Evolutionary conservation across 75 land plant genomes (phyloP), one percentile per base, ranked within the genome.

Genomic region (Pinus tabuliformis): DNA sequence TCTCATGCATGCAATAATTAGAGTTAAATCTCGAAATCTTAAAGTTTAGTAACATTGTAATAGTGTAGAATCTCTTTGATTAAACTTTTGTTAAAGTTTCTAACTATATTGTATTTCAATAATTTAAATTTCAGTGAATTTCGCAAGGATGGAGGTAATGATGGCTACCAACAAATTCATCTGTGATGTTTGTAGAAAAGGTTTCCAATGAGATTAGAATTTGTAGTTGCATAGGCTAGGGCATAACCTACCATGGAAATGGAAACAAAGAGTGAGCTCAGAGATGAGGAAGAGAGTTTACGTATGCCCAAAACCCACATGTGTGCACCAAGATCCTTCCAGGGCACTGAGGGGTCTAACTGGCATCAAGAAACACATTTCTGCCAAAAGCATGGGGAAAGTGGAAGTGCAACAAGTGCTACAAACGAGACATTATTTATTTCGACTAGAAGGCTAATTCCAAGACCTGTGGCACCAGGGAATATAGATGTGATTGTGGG

Each of bases 331-430:
- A 73, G 80, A 83, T 42, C 88, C 90, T 42, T 83, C 90, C 0
- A 82, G 90, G 77, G 90, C 90, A 58, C 81, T 88, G 20, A 87
- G 90, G 4, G 90, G 85, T 72, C 85, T 89, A 1, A 89, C 88
- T 1, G 90, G 90, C 4, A 85, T 89, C 24, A 89, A 89, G 61
- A 89, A 89, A 77, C 90, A 26, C 0, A 89, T 81, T 88, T 85
- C 49, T 88, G 87, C 54, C 42, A 86, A 59, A 88, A 88, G 78
- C 89, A 88, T 56, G 89, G 89, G 2, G 89, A 88, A 84, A 88
- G 59, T 88, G 86, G 89, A 88, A 88, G 79, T 88, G 89, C 16
- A 84, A 88, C 54, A 88, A 84, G 78, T 88, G 89, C 73, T 84
- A 87, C 6, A 88, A 84, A 80, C 73, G 83, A 28, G 85, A 88